These are phyloP conservation scores for Fusarium compactum DNA, from an alignment of 2,329 filamentous ascomycete genomes.

Conservation along the genomic window DNA sequence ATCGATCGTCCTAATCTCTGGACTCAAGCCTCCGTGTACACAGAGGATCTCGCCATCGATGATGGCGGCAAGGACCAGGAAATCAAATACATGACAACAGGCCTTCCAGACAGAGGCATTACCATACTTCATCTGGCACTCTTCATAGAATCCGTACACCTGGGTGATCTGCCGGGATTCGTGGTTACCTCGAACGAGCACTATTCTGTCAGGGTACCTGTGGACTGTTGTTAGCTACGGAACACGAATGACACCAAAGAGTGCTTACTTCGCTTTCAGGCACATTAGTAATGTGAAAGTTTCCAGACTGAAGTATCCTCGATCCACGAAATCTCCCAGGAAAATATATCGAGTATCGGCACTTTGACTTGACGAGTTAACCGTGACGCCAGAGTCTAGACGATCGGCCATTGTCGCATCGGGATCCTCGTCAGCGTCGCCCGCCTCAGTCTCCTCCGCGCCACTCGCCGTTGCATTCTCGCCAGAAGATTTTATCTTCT, in stretches of 20 bases:
- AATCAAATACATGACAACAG: conserved; percentile 99
- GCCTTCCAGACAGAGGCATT: conserved; percentile 99
- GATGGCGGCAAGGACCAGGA: conserved; percentile 94
- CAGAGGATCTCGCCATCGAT: conserved; percentile 99
- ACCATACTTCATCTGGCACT: conserved; percentile 97
- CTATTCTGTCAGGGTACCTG: conserved; percentile 94
- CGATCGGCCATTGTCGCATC: conserved; percentile 49
- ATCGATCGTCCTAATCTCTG: conserved; percentile 95
- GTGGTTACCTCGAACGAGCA: conserved; percentile 97
- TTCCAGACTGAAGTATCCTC: conserved; percentile 96
- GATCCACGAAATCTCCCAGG: conserved; percentile 93
- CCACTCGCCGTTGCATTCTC: conserved; percentile 61
- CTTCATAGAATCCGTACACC: conserved; percentile 98
- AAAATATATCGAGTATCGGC: conserved; percentile 70
- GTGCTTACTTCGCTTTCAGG: conserved; percentile 77
- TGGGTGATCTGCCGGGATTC: conserved; percentile 98
- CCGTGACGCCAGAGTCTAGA: conserved; percentile 53
- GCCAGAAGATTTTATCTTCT: conserved; percentile 75
- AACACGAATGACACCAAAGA: not conserved
- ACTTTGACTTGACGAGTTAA: conserved; percentile 57
- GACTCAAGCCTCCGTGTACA: conserved; percentile 91
- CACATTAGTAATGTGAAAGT: conserved; percentile 98
- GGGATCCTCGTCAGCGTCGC: conserved; percentile 52
- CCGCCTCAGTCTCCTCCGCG: conserved; percentile 62
- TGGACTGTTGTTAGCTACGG: conserved; percentile 37